A percentile compares a stretch with the other conserved stretches of the same genome.
These are phyloP conservation scores for Penicillium goetzii DNA, from an alignment of 495 filamentous ascomycete species.

Conservation along the genomic window DNA sequence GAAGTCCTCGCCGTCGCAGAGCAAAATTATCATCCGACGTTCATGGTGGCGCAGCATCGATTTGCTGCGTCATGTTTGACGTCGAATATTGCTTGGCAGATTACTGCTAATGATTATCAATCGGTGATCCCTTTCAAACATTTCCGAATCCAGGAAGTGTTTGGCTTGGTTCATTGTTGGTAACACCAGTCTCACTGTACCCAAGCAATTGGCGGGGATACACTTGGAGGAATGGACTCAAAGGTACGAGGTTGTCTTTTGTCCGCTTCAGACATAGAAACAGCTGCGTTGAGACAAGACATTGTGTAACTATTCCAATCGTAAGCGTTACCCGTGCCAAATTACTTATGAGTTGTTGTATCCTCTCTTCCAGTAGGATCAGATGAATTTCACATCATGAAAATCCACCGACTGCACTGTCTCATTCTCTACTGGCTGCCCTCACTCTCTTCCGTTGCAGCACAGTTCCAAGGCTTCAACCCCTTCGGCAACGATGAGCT, in stretches of 20 bases:
- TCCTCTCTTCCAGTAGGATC: background rate
- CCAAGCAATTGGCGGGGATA: background rate
- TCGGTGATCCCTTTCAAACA: background rate
- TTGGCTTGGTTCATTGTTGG: background rate
- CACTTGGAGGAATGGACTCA: background rate
- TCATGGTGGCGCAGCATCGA: background rate
- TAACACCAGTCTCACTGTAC: constrained; percentile 4
- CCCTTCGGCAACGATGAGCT: constrained; percentile 30
- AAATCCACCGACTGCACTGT: background rate
- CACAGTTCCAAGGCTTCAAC: constrained; percentile 35
- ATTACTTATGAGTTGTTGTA: background rate
- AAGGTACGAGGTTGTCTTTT: background rate
- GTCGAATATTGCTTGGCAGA: background rate
- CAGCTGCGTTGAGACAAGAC: background rate
- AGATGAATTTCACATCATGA: background rate
- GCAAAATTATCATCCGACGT: background rate
- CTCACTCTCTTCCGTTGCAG: constrained; percentile 13
- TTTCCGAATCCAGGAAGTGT: background rate
- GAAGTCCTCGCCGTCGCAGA: background rate
- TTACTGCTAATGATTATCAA: background rate
- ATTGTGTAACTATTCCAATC: constrained; percentile 5
- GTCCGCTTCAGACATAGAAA: constrained; percentile 8
- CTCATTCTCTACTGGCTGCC: background rate
- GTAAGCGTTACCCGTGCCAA: background rate
- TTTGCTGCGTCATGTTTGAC: background rate